Conservation (phyloP, 108 stramenopile genomes). For the Nannochloropsis salina region DNA sequence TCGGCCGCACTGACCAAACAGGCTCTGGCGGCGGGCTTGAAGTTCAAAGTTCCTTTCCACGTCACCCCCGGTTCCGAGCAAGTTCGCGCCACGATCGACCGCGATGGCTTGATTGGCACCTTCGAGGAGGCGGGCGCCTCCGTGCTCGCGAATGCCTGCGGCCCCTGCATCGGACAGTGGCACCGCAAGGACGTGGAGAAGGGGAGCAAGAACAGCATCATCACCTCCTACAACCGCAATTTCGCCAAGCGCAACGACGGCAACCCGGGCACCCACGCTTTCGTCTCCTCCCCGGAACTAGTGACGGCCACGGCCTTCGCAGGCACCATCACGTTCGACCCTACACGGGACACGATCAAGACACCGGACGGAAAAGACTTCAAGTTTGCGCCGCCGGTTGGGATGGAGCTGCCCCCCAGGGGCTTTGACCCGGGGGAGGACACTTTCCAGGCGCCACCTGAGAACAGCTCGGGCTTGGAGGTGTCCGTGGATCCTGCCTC, state of each 20-base stretch:
- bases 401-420: slow-evolving; percentile 51
- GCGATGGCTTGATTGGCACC: slow-evolving; percentile 48
- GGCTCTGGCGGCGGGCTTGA: slow-evolving; percentile 46
- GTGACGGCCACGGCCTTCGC: slow-evolving; percentile 49
- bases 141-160: slow-evolving; percentile 56
- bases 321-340: slow-evolving; percentile 49
- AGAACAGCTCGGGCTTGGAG: slow-evolving; percentile 28
- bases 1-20: slow-evolving; percentile 45
- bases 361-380: slow-evolving; percentile 45
- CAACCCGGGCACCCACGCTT: slow-evolving; percentile 55
- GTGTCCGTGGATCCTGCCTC: slow-evolving; percentile 47
- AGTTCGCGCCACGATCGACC: slow-evolving; percentile 54
- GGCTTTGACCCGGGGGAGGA: slow-evolving; percentile 56
- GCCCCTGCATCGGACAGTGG: slow-evolving; percentile 59
- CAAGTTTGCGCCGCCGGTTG: slow-evolving; percentile 46
- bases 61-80: slow-evolving; percentile 54
- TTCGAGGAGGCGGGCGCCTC: slow-evolving; percentile 54
- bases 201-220: slow-evolving; percentile 52
- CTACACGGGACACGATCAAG: slow-evolving; percentile 41
- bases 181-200: slow-evolving; percentile 46
- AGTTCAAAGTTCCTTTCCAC: slow-evolving; percentile 49
- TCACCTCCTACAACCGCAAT: slow-evolving; percentile 58
- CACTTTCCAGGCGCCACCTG: slow-evolving; percentile 54
- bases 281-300: slow-evolving; percentile 54
- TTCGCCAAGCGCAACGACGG: slow-evolving; percentile 59